Percentiles rank a stretch among this genome's conserved stretches.
Conservation (phyloP, 768 basidiomycete species). For the Rhodotorula babjevae region DNA sequence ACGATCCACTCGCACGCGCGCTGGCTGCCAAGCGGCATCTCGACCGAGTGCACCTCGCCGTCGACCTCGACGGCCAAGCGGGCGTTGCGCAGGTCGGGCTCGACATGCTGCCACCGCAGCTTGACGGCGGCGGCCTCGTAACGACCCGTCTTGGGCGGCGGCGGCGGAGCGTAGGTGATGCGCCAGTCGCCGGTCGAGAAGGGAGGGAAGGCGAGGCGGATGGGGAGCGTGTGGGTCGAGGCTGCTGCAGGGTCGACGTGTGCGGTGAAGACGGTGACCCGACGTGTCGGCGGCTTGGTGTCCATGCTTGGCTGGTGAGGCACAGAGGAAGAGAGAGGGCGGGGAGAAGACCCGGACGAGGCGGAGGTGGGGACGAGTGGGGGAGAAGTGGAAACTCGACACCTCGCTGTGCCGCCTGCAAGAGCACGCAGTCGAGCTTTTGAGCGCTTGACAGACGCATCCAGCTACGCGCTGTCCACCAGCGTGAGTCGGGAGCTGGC, state of each 20-base stretch:
- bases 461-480: too few species aligned
- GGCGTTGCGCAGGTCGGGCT: neutral
- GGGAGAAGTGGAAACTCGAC: too few species aligned
- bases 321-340: neutral
- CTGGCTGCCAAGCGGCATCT: neutral
- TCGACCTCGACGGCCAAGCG: neutral
- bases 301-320: neutral
- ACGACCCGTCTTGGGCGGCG: fast-evolving
- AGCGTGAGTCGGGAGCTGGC: too few species aligned
- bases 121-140: neutral
- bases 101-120: neutral
- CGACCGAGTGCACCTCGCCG: neutral
- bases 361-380: too few species aligned
- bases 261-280: neutral
- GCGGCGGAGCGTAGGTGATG: neutral
- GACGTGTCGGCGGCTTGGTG: neutral
- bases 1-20: neutral
- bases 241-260: too few species aligned
- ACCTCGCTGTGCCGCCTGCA: too few species aligned
- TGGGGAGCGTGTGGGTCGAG: neutral
- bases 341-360: neutral
- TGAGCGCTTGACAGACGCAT: too few species aligned
- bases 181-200: neutral
- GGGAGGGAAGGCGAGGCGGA: neutral
- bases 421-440: too few species aligned